Base-by-base conservation (phyloP, 768 basidiomycete species). In the Lactifluus volemus region DNA sequence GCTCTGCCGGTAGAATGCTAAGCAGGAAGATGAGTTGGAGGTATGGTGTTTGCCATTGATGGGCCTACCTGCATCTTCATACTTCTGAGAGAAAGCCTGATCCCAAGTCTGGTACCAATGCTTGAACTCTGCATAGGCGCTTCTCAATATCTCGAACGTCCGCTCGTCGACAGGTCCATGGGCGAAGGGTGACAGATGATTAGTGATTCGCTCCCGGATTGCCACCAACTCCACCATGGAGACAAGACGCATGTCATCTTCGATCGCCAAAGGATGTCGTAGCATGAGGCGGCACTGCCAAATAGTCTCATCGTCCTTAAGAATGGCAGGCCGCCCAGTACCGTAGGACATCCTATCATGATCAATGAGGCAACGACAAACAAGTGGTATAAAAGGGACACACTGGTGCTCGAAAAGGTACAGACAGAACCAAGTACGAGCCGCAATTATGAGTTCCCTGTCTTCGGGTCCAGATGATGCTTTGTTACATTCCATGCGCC, bases 351-450 rank as follows among this genome's bases (percentile, higher is more conserved):
- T 80, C 69, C 93, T 96, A 65, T n/a, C 54, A 45, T 34, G 14
- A 19, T 34, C 38, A 25, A 55, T 59, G 9, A 60, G 50, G 36
- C 17, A 11, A 41, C 17, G 10, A 25, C 21, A 29, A 44, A 30
- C 44, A 32, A n/a, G 29, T 8, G 32, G 45, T 50, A 25, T 21
- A 21, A 55, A n/a, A 36, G 48, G 25, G 41, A 81, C 89, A 66
- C 67, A 93, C 90, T 96, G 93, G 70, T 95, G 92, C 69, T 96
- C 94, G 70, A 95, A 92, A 41, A 96, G 81, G 70, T 93, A 95
- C 15, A 95, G 77, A 68, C 92, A 92, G 70, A 97, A 93, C 93
- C 93, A 98, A 8, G 86, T 92, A 49, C 94, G 81, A 29, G 91
- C 81, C 17, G 85, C 85, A 55, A 91, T 82, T 45, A 97, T 84